These are phyloP conservation scores for Kluyveromyces dobzhanskii DNA, from an alignment of 805 yeast species.

Conservation along the genomic window DNA sequence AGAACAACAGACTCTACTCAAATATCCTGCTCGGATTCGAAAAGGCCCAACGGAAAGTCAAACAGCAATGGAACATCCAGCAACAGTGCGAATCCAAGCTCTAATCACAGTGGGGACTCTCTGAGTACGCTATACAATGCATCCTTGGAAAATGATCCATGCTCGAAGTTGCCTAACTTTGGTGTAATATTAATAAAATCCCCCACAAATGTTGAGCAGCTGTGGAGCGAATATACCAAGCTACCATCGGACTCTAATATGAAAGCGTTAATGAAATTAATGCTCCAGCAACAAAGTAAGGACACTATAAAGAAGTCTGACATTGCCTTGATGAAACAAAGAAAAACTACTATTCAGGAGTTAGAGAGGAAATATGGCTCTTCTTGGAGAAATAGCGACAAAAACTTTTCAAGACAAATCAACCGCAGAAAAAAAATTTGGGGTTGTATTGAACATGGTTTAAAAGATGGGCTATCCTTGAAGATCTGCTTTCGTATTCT, in stretches of 20 bases:
- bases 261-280: conserved; percentile 16
- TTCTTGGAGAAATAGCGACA: conserved; percentile 24
- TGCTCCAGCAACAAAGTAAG: conserved; percentile 12
- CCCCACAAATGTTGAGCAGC: conserved; percentile 20
- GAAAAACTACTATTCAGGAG: conserved; percentile 19
- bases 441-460: conserved; percentile 24
- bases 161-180: conserved; percentile 18
- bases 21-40: too few species aligned
- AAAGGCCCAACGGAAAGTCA: too few species aligned
- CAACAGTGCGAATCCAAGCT: too few species aligned
- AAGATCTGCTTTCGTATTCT: conserved; percentile 17
- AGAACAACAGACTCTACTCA: too few species aligned
- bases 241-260: conserved; percentile 22
- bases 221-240: conserved; percentile 26
- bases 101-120: neutral
- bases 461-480: conserved; percentile 17
- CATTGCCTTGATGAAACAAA: conserved; percentile 12
- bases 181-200: conserved; percentile 25
- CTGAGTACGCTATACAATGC: neutral
- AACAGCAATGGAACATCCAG: too few species aligned
- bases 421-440: conserved; percentile 27
- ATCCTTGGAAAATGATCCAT: conserved; percentile 13
- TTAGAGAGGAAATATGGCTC: conserved; percentile 21
- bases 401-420: conserved; percentile 27
- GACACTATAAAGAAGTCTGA: conserved; percentile 4